These are phyloP conservation scores for Acanthamoeba castellanii DNA, from an alignment of 208 protist genomes.

Conservation along the genomic window DNA sequence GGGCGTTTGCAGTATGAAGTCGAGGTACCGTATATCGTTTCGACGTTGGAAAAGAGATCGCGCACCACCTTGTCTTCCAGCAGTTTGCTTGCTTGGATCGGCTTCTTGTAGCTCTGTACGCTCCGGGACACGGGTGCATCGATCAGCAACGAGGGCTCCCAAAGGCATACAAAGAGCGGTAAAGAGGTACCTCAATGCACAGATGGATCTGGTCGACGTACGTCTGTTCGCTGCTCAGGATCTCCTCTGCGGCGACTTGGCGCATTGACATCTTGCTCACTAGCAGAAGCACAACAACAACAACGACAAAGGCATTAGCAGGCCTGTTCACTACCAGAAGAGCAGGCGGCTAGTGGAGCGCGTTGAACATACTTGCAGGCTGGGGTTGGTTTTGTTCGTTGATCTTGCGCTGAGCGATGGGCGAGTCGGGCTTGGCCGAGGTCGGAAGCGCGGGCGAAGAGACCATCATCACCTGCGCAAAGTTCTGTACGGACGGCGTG, in stretches of 20 bases:
- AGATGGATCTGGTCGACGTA: conserved; percentile 44
- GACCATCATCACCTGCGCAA: conserved; percentile 51
- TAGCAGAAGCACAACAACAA: background rate
- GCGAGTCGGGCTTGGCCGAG: conserved; percentile 29
- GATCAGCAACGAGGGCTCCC: background rate
- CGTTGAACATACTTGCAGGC: background rate
- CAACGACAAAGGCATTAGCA: no score
- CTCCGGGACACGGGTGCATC: background rate
- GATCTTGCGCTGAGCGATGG: conserved; percentile 17
- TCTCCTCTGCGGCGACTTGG: conserved; percentile 54
- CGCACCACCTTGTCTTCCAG: conserved; percentile 5
- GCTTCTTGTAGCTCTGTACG: conserved; percentile 48
- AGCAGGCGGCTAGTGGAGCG: background rate
- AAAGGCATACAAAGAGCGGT: background rate
- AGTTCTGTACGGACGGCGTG: background rate
- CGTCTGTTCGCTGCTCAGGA: conserved; percentile 55
- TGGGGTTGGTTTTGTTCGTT: conserved; percentile 25
- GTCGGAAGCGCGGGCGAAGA: conserved; percentile 1
- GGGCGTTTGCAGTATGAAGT: background rate
- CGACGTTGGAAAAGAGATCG: conserved; percentile 49
- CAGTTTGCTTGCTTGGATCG: conserved; percentile 33
- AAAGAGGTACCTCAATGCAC: conserved; percentile 1
- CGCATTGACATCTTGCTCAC: conserved; percentile 58
- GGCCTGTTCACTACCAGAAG: no score
- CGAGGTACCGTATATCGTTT: background rate